These are phyloP conservation scores for Brassica carinata DNA, from an alignment of 345 rosid genomes.

Conservation along the genomic window DNA sequence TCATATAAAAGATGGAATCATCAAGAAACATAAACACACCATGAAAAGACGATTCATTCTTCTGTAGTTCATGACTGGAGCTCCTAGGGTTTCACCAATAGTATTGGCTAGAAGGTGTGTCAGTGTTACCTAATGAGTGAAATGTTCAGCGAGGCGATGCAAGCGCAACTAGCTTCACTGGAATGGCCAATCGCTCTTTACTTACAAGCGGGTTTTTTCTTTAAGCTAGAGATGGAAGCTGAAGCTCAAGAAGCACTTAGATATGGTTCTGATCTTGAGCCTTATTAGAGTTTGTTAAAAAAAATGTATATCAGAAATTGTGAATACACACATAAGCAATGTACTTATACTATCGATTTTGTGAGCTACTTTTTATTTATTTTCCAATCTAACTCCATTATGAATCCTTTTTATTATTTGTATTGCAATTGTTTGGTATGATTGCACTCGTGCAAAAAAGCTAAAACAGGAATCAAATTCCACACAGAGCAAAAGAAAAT, in stretches of 20 bases:
- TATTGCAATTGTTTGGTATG: slow-evolving; percentile 32
- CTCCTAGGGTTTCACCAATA: slow-evolving; percentile 81
- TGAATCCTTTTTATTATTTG: background rate
- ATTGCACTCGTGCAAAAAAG: slow-evolving; percentile 46
- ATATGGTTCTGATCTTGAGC: slow-evolving; percentile 73
- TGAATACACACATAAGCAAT: slow-evolving; percentile 38
- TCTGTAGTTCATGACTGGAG: slow-evolving; percentile 75
- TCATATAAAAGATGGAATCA: too few species aligned
- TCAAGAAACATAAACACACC: background rate
- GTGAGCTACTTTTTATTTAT: background rate
- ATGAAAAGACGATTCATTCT: background rate
- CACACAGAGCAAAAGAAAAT: slow-evolving; percentile 36
- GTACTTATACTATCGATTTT: slow-evolving; percentile 12
- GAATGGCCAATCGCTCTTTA: slow-evolving; percentile 86
- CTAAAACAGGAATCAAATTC: slow-evolving; percentile 38
- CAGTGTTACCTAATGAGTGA: slow-evolving; percentile 66
- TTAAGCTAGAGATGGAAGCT: slow-evolving; percentile 76
- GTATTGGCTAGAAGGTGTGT: slow-evolving; percentile 84
- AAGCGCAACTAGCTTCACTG: slow-evolving; percentile 79
- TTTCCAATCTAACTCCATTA: background rate
- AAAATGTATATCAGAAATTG: background rate
- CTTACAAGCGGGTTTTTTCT: slow-evolving; percentile 81
- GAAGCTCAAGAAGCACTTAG: slow-evolving; percentile 85
- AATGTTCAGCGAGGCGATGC: slow-evolving; percentile 80
- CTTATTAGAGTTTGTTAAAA: slow-evolving; percentile 20